Conservation (phyloP, 352 stramenopile genomes). For the Globisporangium nodosum region DNA sequence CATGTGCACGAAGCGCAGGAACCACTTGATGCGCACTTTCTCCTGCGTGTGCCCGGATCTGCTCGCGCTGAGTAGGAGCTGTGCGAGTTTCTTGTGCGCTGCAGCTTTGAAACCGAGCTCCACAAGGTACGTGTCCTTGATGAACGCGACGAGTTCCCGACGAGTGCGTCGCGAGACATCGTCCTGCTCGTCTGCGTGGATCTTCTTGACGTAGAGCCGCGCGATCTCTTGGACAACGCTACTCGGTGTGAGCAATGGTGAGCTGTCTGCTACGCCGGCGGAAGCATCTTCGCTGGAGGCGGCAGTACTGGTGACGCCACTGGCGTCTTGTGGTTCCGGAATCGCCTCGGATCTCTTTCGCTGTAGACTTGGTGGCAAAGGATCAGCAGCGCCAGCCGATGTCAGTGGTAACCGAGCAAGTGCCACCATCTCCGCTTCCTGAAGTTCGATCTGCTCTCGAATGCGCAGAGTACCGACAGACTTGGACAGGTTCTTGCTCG, state of each 20-base stretch:
- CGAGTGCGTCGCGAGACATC: constrained; percentile 32
- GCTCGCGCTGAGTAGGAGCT: constrained; percentile 41
- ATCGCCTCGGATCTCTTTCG: not conserved
- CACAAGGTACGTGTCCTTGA: constrained; percentile 48
- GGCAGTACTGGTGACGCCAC: not conserved
- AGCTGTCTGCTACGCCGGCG: not conserved
- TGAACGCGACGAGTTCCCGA: constrained; percentile 40
- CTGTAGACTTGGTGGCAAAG: not conserved
- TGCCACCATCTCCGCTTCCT: constrained; percentile 30
- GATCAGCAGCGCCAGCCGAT: not conserved
- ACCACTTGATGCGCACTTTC: constrained; percentile 57
- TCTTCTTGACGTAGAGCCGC: constrained; percentile 59
- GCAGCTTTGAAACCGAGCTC: constrained; percentile 61
- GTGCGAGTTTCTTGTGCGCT: constrained; percentile 47
- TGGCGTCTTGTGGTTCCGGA: not conserved
- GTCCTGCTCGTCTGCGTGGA: constrained; percentile 31
- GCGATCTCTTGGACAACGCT: constrained; percentile 53
- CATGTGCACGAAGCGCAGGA: constrained; percentile 47
- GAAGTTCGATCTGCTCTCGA: constrained; percentile 30
- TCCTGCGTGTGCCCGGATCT: constrained; percentile 33
- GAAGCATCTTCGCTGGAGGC: not conserved
- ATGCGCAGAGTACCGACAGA: constrained; percentile 24
- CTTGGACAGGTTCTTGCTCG: constrained; percentile 32
- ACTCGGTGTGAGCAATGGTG: constrained; percentile 10
- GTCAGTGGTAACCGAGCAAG: not conserved